A percentile compares a stretch with the other conserved stretches of the same genome.
Conservation (phyloP, 768 basidiomycete species). For the Favolaschia claudopus region DNA sequence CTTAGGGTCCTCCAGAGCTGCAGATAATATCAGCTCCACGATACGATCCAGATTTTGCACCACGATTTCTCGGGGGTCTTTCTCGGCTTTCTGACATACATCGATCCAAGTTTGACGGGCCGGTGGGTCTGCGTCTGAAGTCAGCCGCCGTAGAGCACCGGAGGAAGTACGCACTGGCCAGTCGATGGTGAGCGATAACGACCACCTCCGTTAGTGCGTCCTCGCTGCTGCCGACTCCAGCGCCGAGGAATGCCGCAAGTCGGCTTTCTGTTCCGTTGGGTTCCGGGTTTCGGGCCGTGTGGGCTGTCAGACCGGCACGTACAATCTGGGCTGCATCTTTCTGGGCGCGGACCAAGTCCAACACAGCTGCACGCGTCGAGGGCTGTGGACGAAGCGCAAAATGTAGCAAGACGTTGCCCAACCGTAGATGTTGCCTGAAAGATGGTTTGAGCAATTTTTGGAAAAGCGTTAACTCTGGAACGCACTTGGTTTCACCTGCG, state of each 20-base stretch:
- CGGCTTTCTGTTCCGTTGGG: conserved; percentile 14
- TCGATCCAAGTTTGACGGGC: conserved; percentile 81
- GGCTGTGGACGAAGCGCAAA: conserved; percentile 25
- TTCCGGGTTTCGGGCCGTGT: conserved; percentile 14
- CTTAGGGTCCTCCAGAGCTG: conserved; percentile 54
- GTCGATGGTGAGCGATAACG: conserved; percentile 25
- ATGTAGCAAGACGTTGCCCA: conserved; percentile 22
- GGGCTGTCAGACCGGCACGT: conserved; percentile 14
- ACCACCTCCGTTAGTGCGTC: conserved; percentile 17
- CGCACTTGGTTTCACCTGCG: conserved; percentile 1
- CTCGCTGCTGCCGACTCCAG: conserved; percentile 21
- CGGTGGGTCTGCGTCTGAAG: conserved; percentile 22
- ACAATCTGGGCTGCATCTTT: conserved; percentile 14
- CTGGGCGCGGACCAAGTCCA: conserved; percentile 21
- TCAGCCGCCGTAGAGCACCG: conserved; percentile 52
- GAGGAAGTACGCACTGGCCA: conserved; percentile 49
- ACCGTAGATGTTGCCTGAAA: conserved; percentile 10
- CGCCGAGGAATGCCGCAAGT: conserved; percentile 20
- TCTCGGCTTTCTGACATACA: conserved; percentile 69
- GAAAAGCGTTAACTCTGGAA: not conserved
- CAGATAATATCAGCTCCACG: conserved; percentile 56
- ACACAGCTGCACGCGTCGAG: conserved; percentile 13
- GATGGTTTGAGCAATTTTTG: not conserved
- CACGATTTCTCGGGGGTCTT: conserved; percentile 73
- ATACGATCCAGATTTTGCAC: conserved; percentile 56